These are phyloP conservation scores for Taxawa tesnikishii DNA, from an alignment of 2,329 filamentous ascomycete genomes.

Conservation along the genomic window DNA sequence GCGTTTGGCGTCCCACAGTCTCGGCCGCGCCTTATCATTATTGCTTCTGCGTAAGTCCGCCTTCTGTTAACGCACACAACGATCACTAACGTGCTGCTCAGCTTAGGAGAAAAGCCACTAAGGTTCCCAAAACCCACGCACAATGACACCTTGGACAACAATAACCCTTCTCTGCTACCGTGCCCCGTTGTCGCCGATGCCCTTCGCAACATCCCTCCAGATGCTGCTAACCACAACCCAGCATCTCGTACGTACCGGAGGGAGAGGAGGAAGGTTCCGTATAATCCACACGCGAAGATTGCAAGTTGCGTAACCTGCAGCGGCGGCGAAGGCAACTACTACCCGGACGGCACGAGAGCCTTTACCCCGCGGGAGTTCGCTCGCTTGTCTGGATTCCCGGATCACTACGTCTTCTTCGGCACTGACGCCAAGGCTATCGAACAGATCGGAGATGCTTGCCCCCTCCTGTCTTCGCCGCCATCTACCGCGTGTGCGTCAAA, in stretches of 20 bases:
- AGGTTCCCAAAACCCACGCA: conserved; percentile 35
- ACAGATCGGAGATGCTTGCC: conserved; percentile 76
- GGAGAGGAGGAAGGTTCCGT: conserved; percentile 21
- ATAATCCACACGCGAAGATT: conserved; percentile 36
- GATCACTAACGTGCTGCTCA: conserved; percentile 8
- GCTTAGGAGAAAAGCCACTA: no score
- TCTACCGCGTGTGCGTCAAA: conserved; percentile 3
- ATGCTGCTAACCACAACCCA: conserved; percentile 19
- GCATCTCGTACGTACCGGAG: conserved; percentile 30
- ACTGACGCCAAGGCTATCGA: conserved; percentile 30
- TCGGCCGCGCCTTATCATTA: conserved; percentile 37
- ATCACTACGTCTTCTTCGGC: conserved; percentile 43
- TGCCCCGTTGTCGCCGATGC: conserved; percentile 31
- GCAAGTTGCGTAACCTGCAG: conserved; percentile 50
- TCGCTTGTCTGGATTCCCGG: conserved; percentile 57
- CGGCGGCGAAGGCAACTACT: conserved; percentile 48
- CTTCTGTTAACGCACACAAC: conserved; percentile 1
- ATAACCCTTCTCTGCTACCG: no score
- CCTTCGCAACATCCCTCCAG: conserved; percentile 26
- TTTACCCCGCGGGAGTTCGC: conserved; percentile 60
- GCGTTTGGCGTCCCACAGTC: conserved; percentile 39
- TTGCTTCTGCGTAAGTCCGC: conserved; percentile 38
- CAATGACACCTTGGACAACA: no score
- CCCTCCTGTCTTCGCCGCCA: no score
- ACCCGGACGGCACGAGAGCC: conserved; percentile 50